A percentile compares a stretch with the other conserved stretches of the same genome.
Conservation (phyloP, 805 yeast genomes). For the Jamesozyma jinghongensis region DNA sequence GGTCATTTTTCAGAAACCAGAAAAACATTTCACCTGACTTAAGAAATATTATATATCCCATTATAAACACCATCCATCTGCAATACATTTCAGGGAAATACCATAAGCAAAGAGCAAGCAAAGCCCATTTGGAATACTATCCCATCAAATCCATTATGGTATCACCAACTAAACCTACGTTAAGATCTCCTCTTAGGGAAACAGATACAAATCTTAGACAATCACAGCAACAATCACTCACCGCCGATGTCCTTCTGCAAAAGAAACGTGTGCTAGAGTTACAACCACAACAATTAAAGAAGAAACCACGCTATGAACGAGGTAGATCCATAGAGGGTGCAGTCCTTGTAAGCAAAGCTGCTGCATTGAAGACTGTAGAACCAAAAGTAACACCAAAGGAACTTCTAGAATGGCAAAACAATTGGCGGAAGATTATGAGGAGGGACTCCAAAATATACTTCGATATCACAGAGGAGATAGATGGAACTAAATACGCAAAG, state of each 20-base stretch:
- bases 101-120: too few relatives aligned
- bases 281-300: conserved; percentile 6
- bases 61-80: too few relatives aligned
- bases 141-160: conserved; percentile 5
- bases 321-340: conserved; percentile 32
- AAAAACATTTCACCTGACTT: too few relatives aligned
- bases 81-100: too few relatives aligned
- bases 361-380: conserved; percentile 13
- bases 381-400: conserved; percentile 30
- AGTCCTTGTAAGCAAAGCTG: conserved; percentile 16
- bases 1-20: too few relatives aligned
- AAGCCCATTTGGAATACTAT: too few relatives aligned
- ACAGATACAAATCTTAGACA: conserved; percentile 25
- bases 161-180: conserved; percentile 10
- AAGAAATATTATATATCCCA: too few relatives aligned
- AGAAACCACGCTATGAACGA: conserved; percentile 21
- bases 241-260: conserved; percentile 2
- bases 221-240: conserved; percentile 1
- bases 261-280: conserved; percentile 23
- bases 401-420: conserved; percentile 49
- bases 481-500: conserved; percentile 14
- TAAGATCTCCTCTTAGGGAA: conserved; percentile 28
- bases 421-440: conserved; percentile 55
- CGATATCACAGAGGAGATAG: conserved; percentile 37
- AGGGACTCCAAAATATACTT: conserved; percentile 49